phyloP scores from a whole-genome alignment of 768 basidiomycete genomes.

The Suillus cothurnatus region DNA sequence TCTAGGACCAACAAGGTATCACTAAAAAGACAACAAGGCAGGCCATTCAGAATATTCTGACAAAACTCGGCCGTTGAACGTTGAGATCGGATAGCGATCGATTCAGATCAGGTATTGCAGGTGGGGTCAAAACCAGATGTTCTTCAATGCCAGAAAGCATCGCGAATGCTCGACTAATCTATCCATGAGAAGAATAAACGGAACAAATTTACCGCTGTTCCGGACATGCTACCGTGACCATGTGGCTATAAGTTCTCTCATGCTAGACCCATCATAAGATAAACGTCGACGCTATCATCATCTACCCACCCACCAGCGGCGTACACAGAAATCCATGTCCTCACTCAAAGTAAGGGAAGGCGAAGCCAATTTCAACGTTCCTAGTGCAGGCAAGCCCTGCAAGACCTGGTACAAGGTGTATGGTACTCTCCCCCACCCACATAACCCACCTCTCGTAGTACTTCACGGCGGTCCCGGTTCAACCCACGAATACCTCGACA shows the following conservation, averaged over 20 bases:
- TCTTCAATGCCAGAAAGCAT: background rate
- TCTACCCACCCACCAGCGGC: background rate
- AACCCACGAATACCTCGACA: constrained; percentile 42
- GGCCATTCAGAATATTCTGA: background rate
- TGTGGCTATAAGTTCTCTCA: constrained; percentile 5
- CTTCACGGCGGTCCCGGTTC: constrained; percentile 59
- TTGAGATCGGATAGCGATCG: background rate
- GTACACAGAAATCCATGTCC: constrained; percentile 21
- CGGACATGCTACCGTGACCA: background rate
- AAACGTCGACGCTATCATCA: no score
- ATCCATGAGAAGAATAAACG: background rate
- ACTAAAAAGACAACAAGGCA: background rate
- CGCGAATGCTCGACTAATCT: background rate
- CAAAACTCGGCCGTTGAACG: background rate
- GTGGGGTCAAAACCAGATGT: background rate
- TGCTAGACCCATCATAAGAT: background rate
- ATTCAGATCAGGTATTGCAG: background rate
- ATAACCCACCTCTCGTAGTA: constrained; percentile 45
- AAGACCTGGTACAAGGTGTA: constrained; percentile 56
- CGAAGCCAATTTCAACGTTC: constrained; percentile 26
- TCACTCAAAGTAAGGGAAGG: constrained; percentile 36
- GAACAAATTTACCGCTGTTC: background rate
- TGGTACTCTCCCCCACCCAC: constrained; percentile 41
- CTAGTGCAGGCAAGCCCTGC: constrained; percentile 33
- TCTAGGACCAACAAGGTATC: background rate